Conservation (phyloP, 2,329 filamentous ascomycete genomes). For the Zasmidium angulare region DNA sequence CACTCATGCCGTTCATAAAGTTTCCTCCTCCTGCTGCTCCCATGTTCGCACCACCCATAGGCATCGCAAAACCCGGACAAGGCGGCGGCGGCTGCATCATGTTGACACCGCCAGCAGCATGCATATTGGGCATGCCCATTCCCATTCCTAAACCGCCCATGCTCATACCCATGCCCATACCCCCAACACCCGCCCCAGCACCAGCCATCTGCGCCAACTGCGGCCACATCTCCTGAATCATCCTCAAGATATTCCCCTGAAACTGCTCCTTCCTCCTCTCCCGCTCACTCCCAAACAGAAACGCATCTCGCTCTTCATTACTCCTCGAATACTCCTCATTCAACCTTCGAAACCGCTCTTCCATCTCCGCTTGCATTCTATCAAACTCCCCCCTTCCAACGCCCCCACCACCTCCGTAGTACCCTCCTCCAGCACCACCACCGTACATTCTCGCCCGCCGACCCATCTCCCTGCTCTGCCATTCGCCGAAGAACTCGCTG, state of each 20-base stretch:
- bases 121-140: no score
- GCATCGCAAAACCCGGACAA: no score
- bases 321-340: conserved; percentile 21
- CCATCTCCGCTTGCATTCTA: conserved; percentile 13
- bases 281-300: conserved; percentile 26
- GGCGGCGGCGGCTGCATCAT: no score
- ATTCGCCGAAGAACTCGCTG: conserved; percentile 26
- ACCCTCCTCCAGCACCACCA: background rate
- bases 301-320: conserved; percentile 19
- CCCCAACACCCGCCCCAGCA: background rate
- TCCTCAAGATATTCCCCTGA: conserved; percentile 25
- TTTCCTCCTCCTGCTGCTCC: no score
- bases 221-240: conserved; percentile 26
- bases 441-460: conserved; percentile 1
- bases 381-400: conserved; percentile 15
- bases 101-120: no score
- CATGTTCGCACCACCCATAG: no score
- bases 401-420: background rate
- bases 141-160: no score
- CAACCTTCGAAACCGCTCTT: conserved; percentile 22
- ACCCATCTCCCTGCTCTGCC: conserved; percentile 18
- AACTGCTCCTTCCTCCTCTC: conserved; percentile 27
- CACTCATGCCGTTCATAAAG: no score
- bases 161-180: background rate
- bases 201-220: conserved; percentile 23